Conservation (phyloP, 164 flowering plant genomes). For the Kingdonia uniflora region DNA sequence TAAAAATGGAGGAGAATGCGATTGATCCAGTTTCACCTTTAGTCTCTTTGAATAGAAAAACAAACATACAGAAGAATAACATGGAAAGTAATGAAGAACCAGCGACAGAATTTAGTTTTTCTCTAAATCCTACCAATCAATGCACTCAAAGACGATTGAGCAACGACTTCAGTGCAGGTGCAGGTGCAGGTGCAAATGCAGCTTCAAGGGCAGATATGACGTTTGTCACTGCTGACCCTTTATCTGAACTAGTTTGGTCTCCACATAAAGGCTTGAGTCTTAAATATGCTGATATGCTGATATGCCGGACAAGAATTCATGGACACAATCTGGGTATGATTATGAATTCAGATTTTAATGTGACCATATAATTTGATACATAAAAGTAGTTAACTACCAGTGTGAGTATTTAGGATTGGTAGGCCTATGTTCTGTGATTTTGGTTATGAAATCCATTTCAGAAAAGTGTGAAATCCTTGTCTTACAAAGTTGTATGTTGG, state of each 20-base stretch:
- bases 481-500: slow-evolving; percentile 7
- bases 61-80: slow-evolving; percentile 19
- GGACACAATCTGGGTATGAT: slow-evolving; percentile 20
- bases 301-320: slow-evolving; percentile 8
- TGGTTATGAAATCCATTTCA: neutral
- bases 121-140: slow-evolving; percentile 20
- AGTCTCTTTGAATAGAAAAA: no score
- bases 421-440: neutral
- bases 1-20: no score
- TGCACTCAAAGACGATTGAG: slow-evolving; percentile 14
- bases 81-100: slow-evolving; percentile 24
- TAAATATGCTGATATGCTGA: slow-evolving; percentile 34
- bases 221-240: slow-evolving; percentile 31
- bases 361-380: no score
- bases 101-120: slow-evolving; percentile 22
- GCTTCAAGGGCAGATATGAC: slow-evolving; percentile 32
- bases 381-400: no score
- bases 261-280: slow-evolving; percentile 49
- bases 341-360: slow-evolving; percentile 1
- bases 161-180: slow-evolving; percentile 7
- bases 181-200: slow-evolving; percentile 96
- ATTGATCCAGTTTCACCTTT: no score
- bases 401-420: no score
- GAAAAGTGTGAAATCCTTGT: neutral
- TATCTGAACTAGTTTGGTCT: slow-evolving; percentile 87